phyloP scores from a whole-genome alignment of 495 filamentous ascomycete species.

The Annulohypoxylon moriforme region DNA sequence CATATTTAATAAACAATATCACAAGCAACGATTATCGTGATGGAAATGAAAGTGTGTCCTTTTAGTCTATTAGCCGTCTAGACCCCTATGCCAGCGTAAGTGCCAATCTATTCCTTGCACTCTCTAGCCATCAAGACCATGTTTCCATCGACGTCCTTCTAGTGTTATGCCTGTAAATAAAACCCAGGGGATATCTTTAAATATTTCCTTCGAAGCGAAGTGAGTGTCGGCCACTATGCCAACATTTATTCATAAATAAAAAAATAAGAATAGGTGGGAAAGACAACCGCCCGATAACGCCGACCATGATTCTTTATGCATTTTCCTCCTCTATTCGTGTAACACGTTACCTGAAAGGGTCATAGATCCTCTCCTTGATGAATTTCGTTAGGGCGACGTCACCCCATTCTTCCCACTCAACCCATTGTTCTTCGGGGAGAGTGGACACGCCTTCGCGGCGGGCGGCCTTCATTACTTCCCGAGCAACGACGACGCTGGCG shows the following conservation, averaged over 20 bases:
- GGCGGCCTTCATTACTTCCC: constrained; percentile 92
- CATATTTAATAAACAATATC: neutral
- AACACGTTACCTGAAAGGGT: constrained; percentile 62
- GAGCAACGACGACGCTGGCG: constrained; percentile 86
- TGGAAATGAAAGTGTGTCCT: constrained; percentile 31
- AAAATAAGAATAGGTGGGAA: neutral
- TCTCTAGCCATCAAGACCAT: constrained; percentile 4
- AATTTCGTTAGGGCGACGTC: constrained; percentile 81
- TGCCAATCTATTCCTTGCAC: constrained; percentile 26
- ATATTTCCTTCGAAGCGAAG: constrained; percentile 18
- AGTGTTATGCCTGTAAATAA: constrained; percentile 16
- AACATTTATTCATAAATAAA: constrained; percentile 9
- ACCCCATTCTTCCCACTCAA: constrained; percentile 85
- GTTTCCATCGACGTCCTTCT: constrained; percentile 23
- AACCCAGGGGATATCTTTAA: constrained; percentile 36
- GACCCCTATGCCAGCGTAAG: constrained; percentile 23
- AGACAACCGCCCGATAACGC: constrained; percentile 28
- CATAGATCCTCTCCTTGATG: constrained; percentile 85
- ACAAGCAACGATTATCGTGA: neutral
- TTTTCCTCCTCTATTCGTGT: constrained; percentile 26
- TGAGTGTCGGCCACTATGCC: constrained; percentile 32
- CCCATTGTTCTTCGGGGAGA: constrained; percentile 73
- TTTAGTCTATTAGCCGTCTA: constrained; percentile 38
- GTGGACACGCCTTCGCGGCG: constrained; percentile 66
- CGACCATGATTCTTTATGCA: constrained; percentile 42